Evolutionary conservation across 2,329 filamentous ascomycete genomes (phyloP).

Genomic region (Fusarium sp.): DNA sequence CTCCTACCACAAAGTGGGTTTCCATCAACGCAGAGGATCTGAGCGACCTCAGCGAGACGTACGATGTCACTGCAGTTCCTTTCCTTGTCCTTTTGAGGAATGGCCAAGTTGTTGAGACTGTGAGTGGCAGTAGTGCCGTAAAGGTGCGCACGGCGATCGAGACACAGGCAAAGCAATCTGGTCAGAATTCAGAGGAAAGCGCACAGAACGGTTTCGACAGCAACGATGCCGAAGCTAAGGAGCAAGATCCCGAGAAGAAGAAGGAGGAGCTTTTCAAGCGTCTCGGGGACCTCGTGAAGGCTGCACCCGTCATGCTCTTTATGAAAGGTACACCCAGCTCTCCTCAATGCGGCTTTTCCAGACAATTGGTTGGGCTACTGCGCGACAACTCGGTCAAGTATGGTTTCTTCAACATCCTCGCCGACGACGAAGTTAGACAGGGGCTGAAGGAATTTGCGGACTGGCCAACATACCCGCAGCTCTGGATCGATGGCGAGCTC

Average conservation of each 20-base stretch:
- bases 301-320: conserved; percentile 97
- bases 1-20: conserved; percentile 80
- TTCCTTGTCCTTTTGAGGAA: conserved; percentile 86
- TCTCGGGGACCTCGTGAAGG: conserved; percentile 86
- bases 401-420: conserved; percentile 98
- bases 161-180: conserved; percentile 69
- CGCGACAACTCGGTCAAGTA: conserved; percentile 93
- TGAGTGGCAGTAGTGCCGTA: conserved; percentile 88
- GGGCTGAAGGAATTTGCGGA: conserved; percentile 97
- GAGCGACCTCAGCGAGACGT: conserved; percentile 88
- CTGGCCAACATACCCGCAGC: conserved; percentile 96
- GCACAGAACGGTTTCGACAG: conserved; percentile 49
- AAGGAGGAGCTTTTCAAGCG: conserved; percentile 89
- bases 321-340: conserved; percentile 95
- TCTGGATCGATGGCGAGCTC: conserved; percentile 91
- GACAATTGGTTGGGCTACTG: conserved; percentile 86
- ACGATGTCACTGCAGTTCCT: conserved; percentile 94
- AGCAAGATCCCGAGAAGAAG: conserved; percentile 64
- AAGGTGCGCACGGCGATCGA: conserved; percentile 89
- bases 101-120: conserved; percentile 79
- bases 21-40: conserved; percentile 95
- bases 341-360: conserved; percentile 91
- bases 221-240: conserved; percentile 54
- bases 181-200: conserved; percentile 47
- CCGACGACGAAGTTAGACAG: conserved; percentile 96